Conservation (phyloP, 2,329 filamentous ascomycete species). For the Berkeleyomyces rouxiae region DNA sequence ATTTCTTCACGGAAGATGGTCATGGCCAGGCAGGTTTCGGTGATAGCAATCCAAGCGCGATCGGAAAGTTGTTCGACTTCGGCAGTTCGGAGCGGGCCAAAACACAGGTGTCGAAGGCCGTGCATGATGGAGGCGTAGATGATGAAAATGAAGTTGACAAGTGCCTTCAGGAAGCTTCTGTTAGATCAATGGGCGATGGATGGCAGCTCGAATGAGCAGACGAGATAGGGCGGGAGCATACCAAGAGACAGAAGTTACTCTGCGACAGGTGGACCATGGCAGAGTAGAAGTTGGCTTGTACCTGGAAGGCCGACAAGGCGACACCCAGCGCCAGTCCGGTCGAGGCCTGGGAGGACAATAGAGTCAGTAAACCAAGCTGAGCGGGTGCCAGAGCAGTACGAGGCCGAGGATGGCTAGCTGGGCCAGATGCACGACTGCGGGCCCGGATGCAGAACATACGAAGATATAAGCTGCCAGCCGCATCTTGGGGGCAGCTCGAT, state of each 20-base stretch:
- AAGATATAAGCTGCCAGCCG: slow-evolving; percentile 43
- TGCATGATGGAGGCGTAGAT: slow-evolving; percentile 68
- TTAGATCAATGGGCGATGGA: too few relatives aligned
- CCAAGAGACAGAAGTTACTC: slow-evolving; percentile 88
- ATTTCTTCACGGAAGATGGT: slow-evolving; percentile 94
- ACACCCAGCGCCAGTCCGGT: slow-evolving; percentile 70
- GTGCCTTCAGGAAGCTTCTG: slow-evolving; percentile 39
- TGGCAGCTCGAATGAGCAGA: too few relatives aligned
- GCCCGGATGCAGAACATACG: slow-evolving; percentile 26
- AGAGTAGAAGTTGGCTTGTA: slow-evolving; percentile 95
- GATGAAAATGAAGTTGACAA: slow-evolving; percentile 80
- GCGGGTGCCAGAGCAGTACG: not conserved
- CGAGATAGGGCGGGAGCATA: slow-evolving; percentile 25
- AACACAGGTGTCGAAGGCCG: slow-evolving; percentile 76
- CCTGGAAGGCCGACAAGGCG: slow-evolving; percentile 77
- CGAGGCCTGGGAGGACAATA: slow-evolving; percentile 41
- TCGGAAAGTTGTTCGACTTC: slow-evolving; percentile 96
- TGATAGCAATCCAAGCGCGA: slow-evolving; percentile 94
- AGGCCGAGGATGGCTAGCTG: not conserved
- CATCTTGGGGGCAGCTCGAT: slow-evolving; percentile 28
- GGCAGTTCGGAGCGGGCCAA: slow-evolving; percentile 75
- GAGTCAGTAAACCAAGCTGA: not conserved
- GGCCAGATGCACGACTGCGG: not conserved
- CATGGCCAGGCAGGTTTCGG: slow-evolving; percentile 93
- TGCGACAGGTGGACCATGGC: slow-evolving; percentile 93